Base-by-base conservation (phyloP, 108 stramenopile species). In the Mediolabrus comicus region DNA sequence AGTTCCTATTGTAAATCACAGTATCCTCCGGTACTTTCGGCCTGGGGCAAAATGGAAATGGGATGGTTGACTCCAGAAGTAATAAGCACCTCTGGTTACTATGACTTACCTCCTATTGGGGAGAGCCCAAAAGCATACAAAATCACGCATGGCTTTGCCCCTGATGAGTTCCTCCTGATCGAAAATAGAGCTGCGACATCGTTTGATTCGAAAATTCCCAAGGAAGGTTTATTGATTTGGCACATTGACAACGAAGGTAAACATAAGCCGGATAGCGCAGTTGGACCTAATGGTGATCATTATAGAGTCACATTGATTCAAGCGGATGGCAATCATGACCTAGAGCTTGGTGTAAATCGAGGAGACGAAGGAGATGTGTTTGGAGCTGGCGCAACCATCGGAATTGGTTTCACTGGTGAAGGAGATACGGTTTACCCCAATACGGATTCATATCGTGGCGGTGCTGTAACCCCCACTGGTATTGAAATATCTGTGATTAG, bases 31-130 rank as follows among this genome's bases (percentile, higher is more conserved):
- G 0, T 62, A n/a, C 22, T 70, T 43, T 70, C 69, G 11, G 61
- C 69, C 10, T 70, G 69, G 69, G 43, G 30, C 11, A 70, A 70
- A 33, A 70, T 70, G 28, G 49, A 70, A 51, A 34, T 70, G 30
- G 69, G 69, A 6, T 70, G 69, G 60, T 17, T 70, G 35, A 11
- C 27, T 49, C 69, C 69, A 10, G 62, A 49, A 13, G 25, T 32
- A 26, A 62, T 70, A 6, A 26, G 22, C 4, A 9, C 25, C 10
- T 54, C 49, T 12, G 61, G 61, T 24, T 7, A 27, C 25, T 70
- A 62, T 27, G 32, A 62, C 3, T 43, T 63, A 24, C 46, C 69
- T 64, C 62, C 69, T 2, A 27, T 51, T 27, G 61, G 28, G 9
- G 38, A 14, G 17, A 67, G 52, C 34, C 62, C 71, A 17, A 66